Conservation (phyloP, 805 yeast species). For the Lachancea quebecensis region DNA sequence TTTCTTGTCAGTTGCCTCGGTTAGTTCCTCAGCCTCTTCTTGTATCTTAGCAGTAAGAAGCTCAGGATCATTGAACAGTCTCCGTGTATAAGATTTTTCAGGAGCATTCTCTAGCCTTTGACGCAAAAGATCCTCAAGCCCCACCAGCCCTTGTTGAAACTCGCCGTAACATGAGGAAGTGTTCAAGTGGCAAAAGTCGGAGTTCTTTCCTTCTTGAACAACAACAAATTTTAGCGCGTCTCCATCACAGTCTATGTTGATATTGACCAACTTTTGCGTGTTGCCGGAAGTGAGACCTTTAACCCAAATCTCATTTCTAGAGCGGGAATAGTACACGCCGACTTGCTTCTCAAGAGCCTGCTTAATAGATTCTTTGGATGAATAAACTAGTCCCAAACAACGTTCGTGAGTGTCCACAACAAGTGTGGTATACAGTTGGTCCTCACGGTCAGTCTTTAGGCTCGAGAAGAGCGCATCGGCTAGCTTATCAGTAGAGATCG, state of each 20-base stretch:
- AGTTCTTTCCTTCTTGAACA: conserved; percentile 59
- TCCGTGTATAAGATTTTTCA: conserved; percentile 87
- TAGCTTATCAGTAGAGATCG: conserved; percentile 16
- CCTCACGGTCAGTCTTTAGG: conserved; percentile 74
- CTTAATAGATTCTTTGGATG: conserved; percentile 71
- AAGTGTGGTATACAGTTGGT: conserved; percentile 78
- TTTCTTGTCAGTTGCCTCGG: conserved; percentile 64
- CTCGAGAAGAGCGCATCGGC: conserved; percentile 36
- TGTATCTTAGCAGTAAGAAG: conserved; percentile 79
- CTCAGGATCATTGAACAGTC: conserved; percentile 72
- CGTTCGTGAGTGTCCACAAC: conserved; percentile 65
- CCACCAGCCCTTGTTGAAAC: conserved; percentile 48
- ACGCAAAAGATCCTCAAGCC: conserved; percentile 58
- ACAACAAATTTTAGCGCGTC: conserved; percentile 87
- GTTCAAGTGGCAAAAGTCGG: conserved; percentile 88
- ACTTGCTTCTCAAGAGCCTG: conserved; percentile 75
- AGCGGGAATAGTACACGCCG: conserved; percentile 91
- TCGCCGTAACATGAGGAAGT: conserved; percentile 75
- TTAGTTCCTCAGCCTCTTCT: conserved; percentile 94
- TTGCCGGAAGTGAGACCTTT: conserved; percentile 97
- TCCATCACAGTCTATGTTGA: conserved; percentile 84
- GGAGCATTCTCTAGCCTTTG: conserved; percentile 64
- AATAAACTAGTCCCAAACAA: conserved; percentile 85
- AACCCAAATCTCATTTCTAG: conserved; percentile 85
- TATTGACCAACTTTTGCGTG: conserved; percentile 62